Evolutionary conservation across 2,329 filamentous ascomycete species (phyloP), one percentile per base, ranked within the genome.

Genomic region (Sphaerulina musiva): DNA sequence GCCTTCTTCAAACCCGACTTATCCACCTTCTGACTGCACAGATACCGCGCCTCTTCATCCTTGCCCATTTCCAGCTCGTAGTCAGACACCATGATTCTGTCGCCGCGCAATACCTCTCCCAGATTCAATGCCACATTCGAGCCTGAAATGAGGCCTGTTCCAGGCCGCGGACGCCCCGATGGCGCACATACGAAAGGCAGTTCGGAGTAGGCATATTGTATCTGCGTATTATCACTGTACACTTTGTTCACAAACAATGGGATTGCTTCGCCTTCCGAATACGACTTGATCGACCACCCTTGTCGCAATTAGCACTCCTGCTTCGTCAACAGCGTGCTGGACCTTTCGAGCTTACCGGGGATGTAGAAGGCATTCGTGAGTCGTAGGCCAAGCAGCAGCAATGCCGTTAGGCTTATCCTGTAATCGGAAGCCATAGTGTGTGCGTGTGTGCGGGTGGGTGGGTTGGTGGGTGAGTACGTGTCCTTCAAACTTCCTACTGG

Each of bases 141-240:
- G 45, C 89, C 87, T 60, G 85, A 87, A 51, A 88, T 79, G 54
- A 91, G 78, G 14, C 83, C 81, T 4, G 82, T 82, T 38, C 84
- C 85, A 48, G 80, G 77, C 61, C 82, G 81, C 59, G 76, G 78
- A 58, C 81, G 78, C 47, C 87, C 87, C 7, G 83, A 87, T 1
- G 87, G 86, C 9, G 87, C 86, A 66, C 89, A 95, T 51, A 92
- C 86, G 69, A 95, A 95, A 6, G 89, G 89, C 1, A 95, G 82
- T 64, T 93, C 87, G 69, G 86, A 87, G 74, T 92, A 95, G 62
- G 89, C 89, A 80, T 90, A 95, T 70, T 95, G 89, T n/a, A 95
- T 76, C 69, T 93, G 86, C 6, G 87, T 93, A 65, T 87, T 84
- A 72, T 95, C 89, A 52, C 89, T 95, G 72, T 91, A 95, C 64